Base-by-base conservation (phyloP, 176 grass and related monocot genomes). In the Ananas comosus region DNA sequence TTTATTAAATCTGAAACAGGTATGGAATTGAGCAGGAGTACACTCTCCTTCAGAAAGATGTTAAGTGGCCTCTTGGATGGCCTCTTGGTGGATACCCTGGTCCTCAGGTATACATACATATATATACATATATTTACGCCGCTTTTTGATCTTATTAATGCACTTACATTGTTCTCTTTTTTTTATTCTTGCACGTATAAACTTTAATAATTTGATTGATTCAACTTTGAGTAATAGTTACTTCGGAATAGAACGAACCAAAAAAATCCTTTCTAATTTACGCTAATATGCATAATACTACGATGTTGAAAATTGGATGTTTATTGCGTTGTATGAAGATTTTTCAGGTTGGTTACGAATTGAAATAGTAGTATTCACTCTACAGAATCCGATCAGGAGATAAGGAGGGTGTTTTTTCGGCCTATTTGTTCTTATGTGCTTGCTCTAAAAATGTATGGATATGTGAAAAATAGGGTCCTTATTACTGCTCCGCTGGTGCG, bases 1-100 rank as follows among this genome's bases (percentile, higher is more conserved):
- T 12, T 4, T 18, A 63, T 2, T 12, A 3, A 24, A 83, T 42
- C 4, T 42, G 33, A 77, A 64, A 51, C 68, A 96, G 86, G 92
- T 97, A 87, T 67, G 93, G 93, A 29, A 87, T 97, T 58, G 93
- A 97, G 69, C 93, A 92, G 18, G 93, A 97, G 83, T 97, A 97
- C 67, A 97, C 93, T 56, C 93, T 97, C 29, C 84, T 97, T 61
- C 89, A 92, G 47, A 97, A 97, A 64, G 81, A 92, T 81, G 83
- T 67, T 48, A 97, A 90, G 11, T 97, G 93, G 93, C 93, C 93
- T 25, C 74, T 97, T 54, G 93, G 93, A 2, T 97, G 93, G 93
- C 89, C 93, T 48, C 7, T 92, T 29, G 89, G 93, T 50, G 93
- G 93, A 11, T 97, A 68, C 70, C 93, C 93, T 75, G 93, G 86